Base-by-base conservation (phyloP, 2,329 filamentous ascomycete species). In the Aspergillus caelatus region DNA sequence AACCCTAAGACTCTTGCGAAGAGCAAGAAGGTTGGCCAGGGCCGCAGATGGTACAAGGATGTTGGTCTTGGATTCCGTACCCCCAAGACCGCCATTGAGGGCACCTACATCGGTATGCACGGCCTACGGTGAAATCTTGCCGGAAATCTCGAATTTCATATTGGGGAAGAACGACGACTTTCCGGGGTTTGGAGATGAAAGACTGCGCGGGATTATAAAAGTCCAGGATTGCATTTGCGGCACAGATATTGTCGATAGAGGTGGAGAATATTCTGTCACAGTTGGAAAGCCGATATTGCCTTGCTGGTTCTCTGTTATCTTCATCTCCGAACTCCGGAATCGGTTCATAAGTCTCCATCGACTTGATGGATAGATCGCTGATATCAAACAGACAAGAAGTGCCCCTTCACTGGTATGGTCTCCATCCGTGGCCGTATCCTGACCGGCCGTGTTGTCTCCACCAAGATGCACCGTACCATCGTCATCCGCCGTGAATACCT, bases 371-470 rank as follows among this genome's bases (percentile, higher is more conserved):
- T 56, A 46, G 34, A 60, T 68, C 64, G 67, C 75, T 75, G 71
- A 77, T 71, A 57, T 64, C 54, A 64, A 65, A 70, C 78, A 97
- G 95, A 99, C 91, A 99, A 99, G 93, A 99, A 99, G 89, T 99
- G 95, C 91, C 95, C 95, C 75, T 99, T 99, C 91, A 97, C 93
- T 77, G 96, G 96, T 83, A 88, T 94, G 83, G 94, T 99, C 83
- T 98, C 95, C 74, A 99, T 99, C 88, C 95, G 95, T 87, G 95
- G 95, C 84, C 94, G 95, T 94, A 99, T 99, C 89, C 88, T 99
- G 75, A 98, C 94, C 82, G 95, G 95, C 80, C 97, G 93, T 81
- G 95, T 99, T 80, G 91, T 98, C 81, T 98, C 94, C 78, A 99
- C 95, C 86, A 99, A 99, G 92, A 99, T 99, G 95, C 95, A 99